Evolutionary conservation across 257 asterid species (phyloP), one percentile per base, ranked within the genome.

Genomic region (Paraleonurus japonicus): DNA sequence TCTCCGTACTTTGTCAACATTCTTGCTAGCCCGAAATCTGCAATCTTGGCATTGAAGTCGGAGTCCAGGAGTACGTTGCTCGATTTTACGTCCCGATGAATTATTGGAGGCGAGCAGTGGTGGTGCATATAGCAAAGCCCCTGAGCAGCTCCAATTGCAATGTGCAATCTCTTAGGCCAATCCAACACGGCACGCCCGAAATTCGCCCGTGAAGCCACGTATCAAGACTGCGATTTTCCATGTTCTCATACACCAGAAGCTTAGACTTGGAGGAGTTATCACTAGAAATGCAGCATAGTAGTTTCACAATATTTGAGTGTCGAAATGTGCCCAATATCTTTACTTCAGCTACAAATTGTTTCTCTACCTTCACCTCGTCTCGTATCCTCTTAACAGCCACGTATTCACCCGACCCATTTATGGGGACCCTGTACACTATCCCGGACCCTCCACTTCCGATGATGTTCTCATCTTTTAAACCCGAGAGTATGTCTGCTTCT

Each of bases 381-480:
- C 85, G 78, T 5, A 92, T 90, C 76, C 79, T 88, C 84, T 92
- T 92, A 13, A 92, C 98, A 7, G 98, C 98, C 8, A 90, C 89
- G 32, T 37, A 71, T 53, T 73, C 82, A 1, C 88, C 87, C 0
- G 86, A 78, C 22, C 67, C 79, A 48, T 66, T 66, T 1, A 86
- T 23, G 15, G 92, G 81, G 22, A 88, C 96, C 0, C 86, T 87
- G 72, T 88, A 90, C 0, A 92, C 96, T 69, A 73, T 67, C 45
- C 98, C 98, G 0, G 98, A 92, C 35, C 96, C 98, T 43, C 98
- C 98, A n/a, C 84, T 86, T 65, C 96, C 98, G 10, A 92, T 84
- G 27, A 79, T 5, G 48, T 85, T 84, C 58, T 78, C 76, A 0
- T 87, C 97, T 1, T 76, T 84, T 75, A 92, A 67, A 28, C 86